Conservation (phyloP, 441 rosid genomes). For the Adansonia madagascariensis region DNA sequence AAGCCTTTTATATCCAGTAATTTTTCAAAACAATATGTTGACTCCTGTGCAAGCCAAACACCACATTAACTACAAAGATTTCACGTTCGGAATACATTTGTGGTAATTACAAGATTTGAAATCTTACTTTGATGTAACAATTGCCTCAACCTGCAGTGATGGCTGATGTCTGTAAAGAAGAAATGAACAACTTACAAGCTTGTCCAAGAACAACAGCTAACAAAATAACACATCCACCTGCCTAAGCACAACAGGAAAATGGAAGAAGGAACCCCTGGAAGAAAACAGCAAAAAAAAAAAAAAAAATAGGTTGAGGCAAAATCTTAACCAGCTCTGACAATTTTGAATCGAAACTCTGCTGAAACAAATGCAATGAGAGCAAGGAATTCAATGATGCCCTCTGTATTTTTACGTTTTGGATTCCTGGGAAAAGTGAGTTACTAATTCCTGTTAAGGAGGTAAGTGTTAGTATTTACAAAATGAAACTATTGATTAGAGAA, state of each 20-base stretch:
- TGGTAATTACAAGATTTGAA: conserved; percentile 17
- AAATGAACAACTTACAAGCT: conserved; percentile 26
- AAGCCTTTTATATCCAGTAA: conserved; percentile 16
- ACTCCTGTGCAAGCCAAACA: conserved; percentile 10
- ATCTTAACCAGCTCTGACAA: conserved; percentile 25
- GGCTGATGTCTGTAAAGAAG: background rate
- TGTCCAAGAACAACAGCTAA: conserved; percentile 15
- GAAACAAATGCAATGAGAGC: conserved; percentile 20
- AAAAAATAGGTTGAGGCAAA: conserved; percentile 22
- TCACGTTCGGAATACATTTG: background rate
- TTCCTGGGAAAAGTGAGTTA: conserved; percentile 53
- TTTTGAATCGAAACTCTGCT: conserved; percentile 5
- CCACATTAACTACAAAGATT: conserved; percentile 16
- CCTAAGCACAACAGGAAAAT: conserved; percentile 23
- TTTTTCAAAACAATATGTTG: conserved; percentile 6
- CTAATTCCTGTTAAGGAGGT: conserved; percentile 58
- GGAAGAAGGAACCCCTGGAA: conserved; percentile 21
- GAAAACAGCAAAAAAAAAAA: background rate
- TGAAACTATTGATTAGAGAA: background rate
- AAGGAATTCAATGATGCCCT: conserved; percentile 10
- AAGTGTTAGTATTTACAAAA: conserved; percentile 15
- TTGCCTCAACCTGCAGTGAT: conserved; percentile 13
- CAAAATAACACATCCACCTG: conserved; percentile 18
- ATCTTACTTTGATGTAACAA: conserved; percentile 1
- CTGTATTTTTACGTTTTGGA: conserved; percentile 39